A percentile compares a stretch with the other conserved stretches of the same genome.
These are phyloP conservation scores for Moricandia moricandioides DNA, from an alignment of 345 rosid genomes.

Conservation along the genomic window DNA sequence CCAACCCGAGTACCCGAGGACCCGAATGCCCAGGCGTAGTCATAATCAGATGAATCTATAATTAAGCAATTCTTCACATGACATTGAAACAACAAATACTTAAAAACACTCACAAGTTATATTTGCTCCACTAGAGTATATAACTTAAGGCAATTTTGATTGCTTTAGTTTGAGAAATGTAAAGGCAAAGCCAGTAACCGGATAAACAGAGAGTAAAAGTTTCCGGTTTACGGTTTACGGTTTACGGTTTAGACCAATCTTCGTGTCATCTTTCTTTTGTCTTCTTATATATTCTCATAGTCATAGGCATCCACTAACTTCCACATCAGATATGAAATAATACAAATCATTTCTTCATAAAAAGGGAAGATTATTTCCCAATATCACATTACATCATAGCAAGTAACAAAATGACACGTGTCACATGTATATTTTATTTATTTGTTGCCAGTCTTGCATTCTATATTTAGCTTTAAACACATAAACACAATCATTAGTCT, in stretches of 20 bases:
- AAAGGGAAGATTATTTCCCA: slow-evolving; percentile 7
- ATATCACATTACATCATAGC: slow-evolving; percentile 4
- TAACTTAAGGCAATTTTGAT: background rate
- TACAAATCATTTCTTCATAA: slow-evolving; percentile 1
- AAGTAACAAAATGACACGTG: slow-evolving; percentile 14
- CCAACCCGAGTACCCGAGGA: too few relatives aligned
- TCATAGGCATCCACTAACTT: slow-evolving; percentile 20
- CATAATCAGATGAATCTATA: background rate
- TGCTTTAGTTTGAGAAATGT: background rate
- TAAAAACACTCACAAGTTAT: background rate
- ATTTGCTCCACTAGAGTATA: background rate
- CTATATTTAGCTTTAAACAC: slow-evolving; percentile 28
- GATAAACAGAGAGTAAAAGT: background rate
- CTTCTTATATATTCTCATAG: background rate
- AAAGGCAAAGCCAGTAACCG: background rate
- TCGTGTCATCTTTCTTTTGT: background rate
- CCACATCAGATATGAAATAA: background rate
- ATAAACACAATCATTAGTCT: background rate
- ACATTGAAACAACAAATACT: background rate
- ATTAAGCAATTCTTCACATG: background rate
- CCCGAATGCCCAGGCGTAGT: too few relatives aligned
- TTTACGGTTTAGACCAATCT: background rate
- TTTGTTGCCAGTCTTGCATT: background rate
- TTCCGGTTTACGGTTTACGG: background rate
- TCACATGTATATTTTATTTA: background rate